Base-by-base conservation (phyloP, 371 early-diverging fungal genomes). In the Lichtheimia ornata region DNA sequence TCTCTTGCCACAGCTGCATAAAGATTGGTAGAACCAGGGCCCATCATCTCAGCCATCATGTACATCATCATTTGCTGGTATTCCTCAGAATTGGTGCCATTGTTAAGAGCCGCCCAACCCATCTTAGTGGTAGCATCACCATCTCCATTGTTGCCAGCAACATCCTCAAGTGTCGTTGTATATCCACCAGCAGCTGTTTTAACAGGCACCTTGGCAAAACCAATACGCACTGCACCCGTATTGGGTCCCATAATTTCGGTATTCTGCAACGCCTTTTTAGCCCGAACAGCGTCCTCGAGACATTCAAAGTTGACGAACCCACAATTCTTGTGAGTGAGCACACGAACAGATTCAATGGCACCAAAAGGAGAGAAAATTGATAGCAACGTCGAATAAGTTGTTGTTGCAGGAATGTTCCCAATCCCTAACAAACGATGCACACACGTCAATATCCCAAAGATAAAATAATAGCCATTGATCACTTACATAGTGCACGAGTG, bases 291-390 rank as follows among this genome's bases (percentile, higher is more conserved):
- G 70, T 97, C 96, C 53, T 95, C 95, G 57, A 91, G 81, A 30
- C 74, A 75, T 44, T 88, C 87, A 76, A 96, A 98, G 72, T 97
- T 97, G 61, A 98, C 94, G 72, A 98, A 98, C 1, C 97, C 98
- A 73, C 97, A 98, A 74, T 94, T 96, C 70, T 98, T 98, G 83
- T 96, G 97, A 15, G 94, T 91, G 71, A 97, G 70, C 6, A 97
- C 92, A 11, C 98, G 91, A 24, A 94, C 93, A 5, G 95, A 94
- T 75, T 98, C 98, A 53, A 98, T 90, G 0, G 84, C 63, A 15
- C 98, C 98, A 72, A 85, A 97, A 14, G 81, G 77, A 20, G 86
- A 70, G 70, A 98, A 98, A 35, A 94, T 66, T 4, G 82, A 70
- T 51, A 89, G 84, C 45, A 97, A 75, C 30, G 87, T 83, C n/a